Evolutionary conservation across 1,284 basidiomycete species (phyloP), one percentile per base, ranked within the genome.

Genomic region (Microbotryum silenes-acaulis): DNA sequence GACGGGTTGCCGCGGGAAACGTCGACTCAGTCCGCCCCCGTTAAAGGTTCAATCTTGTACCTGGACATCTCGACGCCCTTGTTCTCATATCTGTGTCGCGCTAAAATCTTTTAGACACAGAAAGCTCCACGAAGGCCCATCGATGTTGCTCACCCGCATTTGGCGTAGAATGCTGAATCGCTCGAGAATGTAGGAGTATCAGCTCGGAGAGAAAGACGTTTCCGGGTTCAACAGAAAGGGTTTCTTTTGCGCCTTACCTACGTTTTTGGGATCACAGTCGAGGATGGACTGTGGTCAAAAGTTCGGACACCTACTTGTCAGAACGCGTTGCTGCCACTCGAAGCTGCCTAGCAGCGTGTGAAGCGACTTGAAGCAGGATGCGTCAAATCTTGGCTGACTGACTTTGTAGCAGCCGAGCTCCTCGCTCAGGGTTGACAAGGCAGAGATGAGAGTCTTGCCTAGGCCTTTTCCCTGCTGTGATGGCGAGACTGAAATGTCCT

Each of bases 401-500:
- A 64, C 67, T 74, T 77, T 20, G 87, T 88, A 69, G 7, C 63
- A 62, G 12, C 68, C 68, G 29, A 57, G 42, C 4, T 20, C 6
- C 57, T 69, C 63, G 44, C 68, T 65, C 46, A 67, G 25, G 47
- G 47, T 52, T 3, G 62, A 63, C 70, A 97, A 80, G 6, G 87
- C 85, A 68, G 89, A 82, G 73, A 98, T 94, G 70, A 97, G 81
- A 67, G 85, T 81, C 76, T 90, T 78, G 0, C 94, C 94, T 37
- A 98, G 81, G 72, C 88, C 89, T 78, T 87, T 89, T 48, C 94
- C 94, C 78, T 96, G 91, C 75, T 86, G 84, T 51, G 77, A 79
- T 76, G 86, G 85, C 76, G 89, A 86, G 4, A 97, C 93, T 2
- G 91, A 91, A 67, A 98, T 97, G 74, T 98, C 94, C 77, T 98